Conservation (phyloP, 2,329 filamentous ascomycete species). For the Aspergillus persii region DNA sequence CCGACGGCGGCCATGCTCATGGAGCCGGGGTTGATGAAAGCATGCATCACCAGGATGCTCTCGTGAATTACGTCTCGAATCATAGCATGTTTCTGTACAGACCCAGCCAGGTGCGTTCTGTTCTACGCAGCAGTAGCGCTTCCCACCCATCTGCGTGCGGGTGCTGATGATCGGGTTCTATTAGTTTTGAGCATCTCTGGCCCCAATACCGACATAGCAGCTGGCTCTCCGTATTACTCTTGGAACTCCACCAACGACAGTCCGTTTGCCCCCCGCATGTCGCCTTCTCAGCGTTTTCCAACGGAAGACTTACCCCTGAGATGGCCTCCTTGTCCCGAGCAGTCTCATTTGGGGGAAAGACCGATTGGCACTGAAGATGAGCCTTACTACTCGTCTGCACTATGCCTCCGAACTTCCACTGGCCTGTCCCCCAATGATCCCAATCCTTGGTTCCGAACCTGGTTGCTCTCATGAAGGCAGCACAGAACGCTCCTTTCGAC, state of each 20-base stretch:
- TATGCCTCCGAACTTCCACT: too few species aligned
- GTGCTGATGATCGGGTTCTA: neutral
- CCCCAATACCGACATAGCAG: neutral
- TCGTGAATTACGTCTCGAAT: neutral
- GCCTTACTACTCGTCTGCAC: neutral
- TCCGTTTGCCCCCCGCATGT: neutral
- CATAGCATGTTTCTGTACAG: neutral
- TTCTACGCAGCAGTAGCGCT: neutral
- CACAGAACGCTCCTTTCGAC: neutral
- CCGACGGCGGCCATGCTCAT: neutral
- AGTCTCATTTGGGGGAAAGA: neutral
- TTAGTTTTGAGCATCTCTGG: neutral
- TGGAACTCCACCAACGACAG: neutral
- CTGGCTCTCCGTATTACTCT: neutral
- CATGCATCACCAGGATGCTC: neutral
- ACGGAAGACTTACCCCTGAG: neutral
- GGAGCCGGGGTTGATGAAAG: neutral
- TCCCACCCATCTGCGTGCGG: neutral
- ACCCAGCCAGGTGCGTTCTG: neutral
- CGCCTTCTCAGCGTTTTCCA: neutral
- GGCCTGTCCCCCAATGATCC: neutral
- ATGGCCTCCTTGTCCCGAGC: neutral
- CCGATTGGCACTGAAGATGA: neutral
- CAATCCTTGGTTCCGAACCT: neutral
- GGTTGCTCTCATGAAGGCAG: neutral